Evolutionary conservation across 1,284 basidiomycete species (phyloP).

Genomic region (Malassezia cuniculi): DNA sequence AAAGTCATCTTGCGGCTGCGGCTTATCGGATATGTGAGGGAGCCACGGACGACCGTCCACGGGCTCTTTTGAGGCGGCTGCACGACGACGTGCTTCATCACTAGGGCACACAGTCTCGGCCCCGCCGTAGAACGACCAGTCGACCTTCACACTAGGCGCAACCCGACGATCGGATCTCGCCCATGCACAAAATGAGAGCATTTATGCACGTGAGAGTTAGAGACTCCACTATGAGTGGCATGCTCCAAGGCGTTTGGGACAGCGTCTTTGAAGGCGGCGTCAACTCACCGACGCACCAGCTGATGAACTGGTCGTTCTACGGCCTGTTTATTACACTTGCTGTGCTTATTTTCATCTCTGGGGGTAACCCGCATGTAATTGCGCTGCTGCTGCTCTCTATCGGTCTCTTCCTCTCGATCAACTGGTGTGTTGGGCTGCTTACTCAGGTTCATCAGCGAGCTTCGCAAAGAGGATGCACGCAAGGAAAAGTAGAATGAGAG

Average conservation of each 20-base stretch:
- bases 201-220: not conserved
- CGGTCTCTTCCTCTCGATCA: slow-evolving; percentile 42
- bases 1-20: slow-evolving; percentile 42
- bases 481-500: not conserved
- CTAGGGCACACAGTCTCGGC: slow-evolving; percentile 21
- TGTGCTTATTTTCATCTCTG: slow-evolving; percentile 35
- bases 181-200: not conserved
- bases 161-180: slow-evolving; percentile 13
- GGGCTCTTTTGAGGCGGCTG: slow-evolving; percentile 1
- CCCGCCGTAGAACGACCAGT: slow-evolving; percentile 44
- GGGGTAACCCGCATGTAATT: slow-evolving; percentile 44
- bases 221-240: too few relatives aligned
- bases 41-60: slow-evolving; percentile 27
- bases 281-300: slow-evolving; percentile 27
- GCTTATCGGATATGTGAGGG: slow-evolving; percentile 28
- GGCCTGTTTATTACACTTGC: slow-evolving; percentile 42
- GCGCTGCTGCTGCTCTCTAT: slow-evolving; percentile 38
- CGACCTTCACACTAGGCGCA: slow-evolving; percentile 29
- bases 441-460: slow-evolving; percentile 12
- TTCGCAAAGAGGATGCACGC: not conserved
- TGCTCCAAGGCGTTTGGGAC: slow-evolving; percentile 24
- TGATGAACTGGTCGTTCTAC: slow-evolving; percentile 46
- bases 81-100: slow-evolving; percentile 4
- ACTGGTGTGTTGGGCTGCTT: slow-evolving; percentile 34
- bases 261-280: slow-evolving; percentile 35